These are phyloP conservation scores for Psidium guajava DNA, from an alignment of 345 rosid species.

Conservation along the genomic window DNA sequence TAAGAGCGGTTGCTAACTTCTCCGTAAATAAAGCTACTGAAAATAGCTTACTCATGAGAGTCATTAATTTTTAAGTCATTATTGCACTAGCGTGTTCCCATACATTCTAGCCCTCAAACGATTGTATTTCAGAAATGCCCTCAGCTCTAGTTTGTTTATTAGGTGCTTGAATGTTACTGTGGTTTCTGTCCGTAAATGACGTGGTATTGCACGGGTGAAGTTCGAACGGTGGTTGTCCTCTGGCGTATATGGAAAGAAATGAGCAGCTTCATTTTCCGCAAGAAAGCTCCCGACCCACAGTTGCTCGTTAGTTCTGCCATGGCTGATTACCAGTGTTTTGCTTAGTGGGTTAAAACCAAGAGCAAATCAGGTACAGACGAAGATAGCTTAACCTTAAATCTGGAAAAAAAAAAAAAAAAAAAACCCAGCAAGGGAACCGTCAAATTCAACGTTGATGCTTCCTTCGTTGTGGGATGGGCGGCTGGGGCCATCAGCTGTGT, in stretches of 20 bases:
- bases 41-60: not conserved
- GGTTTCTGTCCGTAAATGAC: not conserved
- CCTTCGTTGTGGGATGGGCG: not conserved
- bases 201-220: not conserved
- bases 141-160: not conserved
- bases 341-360: not conserved
- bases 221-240: not conserved
- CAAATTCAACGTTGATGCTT: not conserved
- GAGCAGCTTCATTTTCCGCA: not conserved
- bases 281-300: not conserved
- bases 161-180: not conserved
- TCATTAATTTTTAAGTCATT: not conserved
- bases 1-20: not conserved
- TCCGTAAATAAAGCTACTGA: not conserved
- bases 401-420: not conserved
- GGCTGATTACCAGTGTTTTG: not conserved
- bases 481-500: not conserved
- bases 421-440: not conserved
- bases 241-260: not conserved
- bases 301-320: not conserved
- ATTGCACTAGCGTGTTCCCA: not conserved
- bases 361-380: not conserved
- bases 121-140: not conserved
- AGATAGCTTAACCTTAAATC: not conserved
- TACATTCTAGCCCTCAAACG: not conserved